phyloP scores from a whole-genome alignment of 352 stramenopile species.

The Globisporangium yorkense region DNA sequence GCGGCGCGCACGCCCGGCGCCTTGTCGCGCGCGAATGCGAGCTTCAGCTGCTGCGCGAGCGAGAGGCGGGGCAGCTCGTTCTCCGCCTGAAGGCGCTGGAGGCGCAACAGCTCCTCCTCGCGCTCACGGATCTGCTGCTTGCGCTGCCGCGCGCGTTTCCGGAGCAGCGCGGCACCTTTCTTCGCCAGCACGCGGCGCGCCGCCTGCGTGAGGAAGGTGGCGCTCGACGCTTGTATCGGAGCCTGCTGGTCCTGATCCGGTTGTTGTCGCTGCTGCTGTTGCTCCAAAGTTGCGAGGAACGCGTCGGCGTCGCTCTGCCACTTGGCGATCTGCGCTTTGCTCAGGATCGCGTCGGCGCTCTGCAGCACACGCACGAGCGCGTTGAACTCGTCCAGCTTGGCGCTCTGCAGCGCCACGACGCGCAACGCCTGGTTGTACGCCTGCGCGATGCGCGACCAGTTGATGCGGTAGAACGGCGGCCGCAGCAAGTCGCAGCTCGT shows the following conservation, averaged over 20 bases:
- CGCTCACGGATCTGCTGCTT: conserved; percentile 46
- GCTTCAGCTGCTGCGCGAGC: conserved; percentile 42
- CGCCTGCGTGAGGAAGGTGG: conserved; percentile 18
- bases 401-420: conserved; percentile 34
- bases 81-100: conserved; percentile 37
- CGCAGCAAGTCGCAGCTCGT: conserved; percentile 44
- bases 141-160: conserved; percentile 27
- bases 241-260: background rate
- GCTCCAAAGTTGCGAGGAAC: conserved; percentile 25
- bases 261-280: conserved; percentile 14
- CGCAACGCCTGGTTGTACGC: conserved; percentile 44
- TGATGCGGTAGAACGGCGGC: conserved; percentile 43
- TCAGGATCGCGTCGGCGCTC: conserved; percentile 31
- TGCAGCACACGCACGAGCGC: conserved; percentile 40
- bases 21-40: conserved; percentile 35
- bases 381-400: conserved; percentile 66
- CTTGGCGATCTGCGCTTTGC: conserved; percentile 45
- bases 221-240: background rate
- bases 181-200: conserved; percentile 37
- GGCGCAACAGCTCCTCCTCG: conserved; percentile 38
- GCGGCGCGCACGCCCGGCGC: conserved; percentile 43
- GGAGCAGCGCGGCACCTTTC: conserved; percentile 38
- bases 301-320: conserved; percentile 37
- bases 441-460: conserved; percentile 38
- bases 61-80: conserved; percentile 29